Evolutionary conservation across 805 yeast species (phyloP), one percentile per base, ranked within the genome.

Genomic region (Nakazawaea pomicola): DNA sequence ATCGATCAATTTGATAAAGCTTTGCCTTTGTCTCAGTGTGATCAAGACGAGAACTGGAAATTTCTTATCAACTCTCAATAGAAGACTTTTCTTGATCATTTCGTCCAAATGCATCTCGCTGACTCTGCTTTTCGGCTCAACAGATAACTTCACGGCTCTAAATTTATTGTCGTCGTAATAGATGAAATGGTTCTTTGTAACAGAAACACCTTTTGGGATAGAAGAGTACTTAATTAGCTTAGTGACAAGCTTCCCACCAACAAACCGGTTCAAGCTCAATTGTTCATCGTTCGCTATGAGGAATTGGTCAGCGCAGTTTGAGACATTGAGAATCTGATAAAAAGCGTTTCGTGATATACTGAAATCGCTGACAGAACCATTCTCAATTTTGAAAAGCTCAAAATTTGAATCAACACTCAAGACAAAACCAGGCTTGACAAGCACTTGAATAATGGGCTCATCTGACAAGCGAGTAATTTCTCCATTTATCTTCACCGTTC

Each of bases 1-100:
- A 35, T 41, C 44, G 8, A 41, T 14, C 29, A 41, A 4, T n/a
- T 34, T 29, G 1, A 40, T 28, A 21, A n/a, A 15, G 23, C 21
- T 15, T 11, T 4, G 10, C 3, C n/a, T 10, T 2, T 24, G 12
- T 25, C n/a, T 23, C n/a, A 17, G 9, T 2, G 31, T 18, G 4
- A 29, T 8, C 6, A 40, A 18, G 7, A 34, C 28, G 4, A 29
- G n/a, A 10, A 40, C 11, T 9, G 38, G 39, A 9, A 29, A 14
- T 19, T 10, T 20, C 20, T 16, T 24, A 20, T 30, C 31, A 7
- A 21, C 12, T 20, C 29, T 28, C 4, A 40, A 15, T 8, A 33
- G 10, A 4, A 27, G 14, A 18, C 24, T 19, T 24, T 30, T 40
- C 16, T 15, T 20, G 3, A 34, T 29, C 18, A 34, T 6, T 14